phyloP scores from a whole-genome alignment of 192 early-diverging fungal species.

The Rhizoclosmatium sp. region DNA sequence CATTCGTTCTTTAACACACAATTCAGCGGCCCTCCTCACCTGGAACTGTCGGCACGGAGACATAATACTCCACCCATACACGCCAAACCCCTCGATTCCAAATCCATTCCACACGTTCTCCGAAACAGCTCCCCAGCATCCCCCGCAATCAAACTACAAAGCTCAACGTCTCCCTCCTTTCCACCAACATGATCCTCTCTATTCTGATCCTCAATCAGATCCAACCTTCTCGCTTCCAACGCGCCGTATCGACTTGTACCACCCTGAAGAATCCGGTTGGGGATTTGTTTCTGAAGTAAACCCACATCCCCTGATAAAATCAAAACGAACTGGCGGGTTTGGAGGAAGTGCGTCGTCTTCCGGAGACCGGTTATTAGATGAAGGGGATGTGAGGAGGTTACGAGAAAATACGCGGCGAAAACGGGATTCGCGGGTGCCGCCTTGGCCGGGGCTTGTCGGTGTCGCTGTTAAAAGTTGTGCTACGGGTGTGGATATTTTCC shows the following conservation, averaged over 20 bases:
- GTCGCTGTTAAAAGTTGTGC: not conserved
- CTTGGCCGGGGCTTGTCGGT: constrained; percentile 22
- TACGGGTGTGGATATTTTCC: constrained; percentile 12
- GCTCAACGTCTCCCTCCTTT: constrained; percentile 27
- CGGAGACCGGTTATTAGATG: too few species aligned
- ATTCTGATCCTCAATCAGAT: not conserved
- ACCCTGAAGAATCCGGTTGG: constrained; percentile 23
- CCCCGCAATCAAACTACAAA: not conserved
- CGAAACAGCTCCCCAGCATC: too few species aligned
- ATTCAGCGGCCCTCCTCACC: constrained; percentile 26
- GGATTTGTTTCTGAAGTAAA: not conserved
- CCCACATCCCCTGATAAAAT: not conserved
- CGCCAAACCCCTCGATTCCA: not conserved
- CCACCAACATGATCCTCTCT: constrained; percentile 12
- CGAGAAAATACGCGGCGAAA: not conserved
- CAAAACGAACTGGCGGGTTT: not conserved
- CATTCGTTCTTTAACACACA: not conserved
- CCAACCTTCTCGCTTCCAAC: not conserved
- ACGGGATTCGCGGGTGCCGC: not conserved
- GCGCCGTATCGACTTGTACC: not conserved
- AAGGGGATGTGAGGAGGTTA: too few species aligned
- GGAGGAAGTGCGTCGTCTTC: too few species aligned
- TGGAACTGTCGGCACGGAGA: constrained; percentile 35
- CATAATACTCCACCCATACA: constrained; percentile 14
- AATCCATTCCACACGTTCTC: not conserved